These are phyloP conservation scores for Rhodotorula glutinis DNA, from an alignment of 1,284 basidiomycete genomes.

Conservation along the genomic window DNA sequence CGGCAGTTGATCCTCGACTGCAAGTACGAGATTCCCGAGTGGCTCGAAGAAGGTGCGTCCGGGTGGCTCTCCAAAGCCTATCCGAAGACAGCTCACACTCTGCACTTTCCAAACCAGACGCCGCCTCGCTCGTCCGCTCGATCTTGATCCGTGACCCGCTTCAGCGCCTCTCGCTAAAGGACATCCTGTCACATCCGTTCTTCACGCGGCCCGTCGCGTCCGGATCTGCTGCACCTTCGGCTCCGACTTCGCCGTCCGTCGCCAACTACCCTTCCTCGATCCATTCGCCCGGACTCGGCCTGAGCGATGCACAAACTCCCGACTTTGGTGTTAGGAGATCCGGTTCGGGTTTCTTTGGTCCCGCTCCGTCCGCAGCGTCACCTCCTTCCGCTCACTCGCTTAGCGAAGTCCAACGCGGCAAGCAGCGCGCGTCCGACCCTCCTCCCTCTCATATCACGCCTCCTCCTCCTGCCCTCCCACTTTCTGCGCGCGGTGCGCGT, in stretches of 20 bases:
- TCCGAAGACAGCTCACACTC: background rate
- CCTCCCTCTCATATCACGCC: background rate
- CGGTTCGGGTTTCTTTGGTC: too few species aligned
- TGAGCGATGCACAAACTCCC: background rate
- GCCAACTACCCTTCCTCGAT: constrained; percentile 1
- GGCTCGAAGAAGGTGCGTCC: constrained; percentile 72
- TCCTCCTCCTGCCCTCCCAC: background rate
- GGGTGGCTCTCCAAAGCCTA: too few species aligned
- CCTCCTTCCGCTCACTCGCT: background rate
- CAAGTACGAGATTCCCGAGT: constrained; percentile 87
- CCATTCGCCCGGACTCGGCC: background rate
- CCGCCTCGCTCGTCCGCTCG: constrained; percentile 69
- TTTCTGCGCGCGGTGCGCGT: constrained; percentile 14
- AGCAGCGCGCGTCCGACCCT: constrained; percentile 1
- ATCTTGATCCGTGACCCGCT: constrained; percentile 77
- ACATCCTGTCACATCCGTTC: constrained; percentile 87
- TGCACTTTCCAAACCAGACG: constrained; percentile 57
- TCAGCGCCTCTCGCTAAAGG: constrained; percentile 72
- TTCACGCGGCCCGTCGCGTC: constrained; percentile 58
- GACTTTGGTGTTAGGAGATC: background rate
- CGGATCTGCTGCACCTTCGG: background rate
- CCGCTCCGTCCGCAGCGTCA: background rate
- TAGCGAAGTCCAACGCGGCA: constrained; percentile 1
- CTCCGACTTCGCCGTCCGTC: background rate
- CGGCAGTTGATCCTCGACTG: constrained; percentile 78